A percentile compares a stretch with the other conserved stretches of the same genome.
These are phyloP conservation scores for Colletotrichum sp. DNA, from an alignment of 2,329 filamentous ascomycete species.

Conservation along the genomic window DNA sequence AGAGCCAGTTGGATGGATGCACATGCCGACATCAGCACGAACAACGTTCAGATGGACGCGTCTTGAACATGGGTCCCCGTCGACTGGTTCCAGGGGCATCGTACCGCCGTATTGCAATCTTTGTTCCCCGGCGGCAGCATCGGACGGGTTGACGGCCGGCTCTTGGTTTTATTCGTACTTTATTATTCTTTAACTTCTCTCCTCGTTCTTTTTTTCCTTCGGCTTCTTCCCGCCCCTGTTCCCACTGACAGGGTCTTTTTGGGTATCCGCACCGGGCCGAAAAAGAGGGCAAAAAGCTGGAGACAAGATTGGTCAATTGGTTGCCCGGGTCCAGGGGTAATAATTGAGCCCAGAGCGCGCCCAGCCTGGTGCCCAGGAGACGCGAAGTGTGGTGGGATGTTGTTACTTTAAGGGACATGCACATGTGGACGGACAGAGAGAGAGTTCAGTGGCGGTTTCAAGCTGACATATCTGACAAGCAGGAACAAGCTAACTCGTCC, in stretches of 20 bases:
- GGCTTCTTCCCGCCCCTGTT: conserved; percentile 6
- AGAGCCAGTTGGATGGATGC: not conserved
- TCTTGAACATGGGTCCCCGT: not conserved
- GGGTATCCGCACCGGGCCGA: conserved; percentile 13
- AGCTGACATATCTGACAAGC: not conserved
- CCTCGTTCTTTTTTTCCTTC: not conserved
- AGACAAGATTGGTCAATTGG: conserved; percentile 9
- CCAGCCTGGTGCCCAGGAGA: not conserved
- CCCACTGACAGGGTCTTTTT: not conserved
- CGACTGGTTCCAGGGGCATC: not conserved
- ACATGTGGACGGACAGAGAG: not conserved
- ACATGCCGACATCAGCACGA: not conserved
- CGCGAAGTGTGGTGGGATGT: not conserved
- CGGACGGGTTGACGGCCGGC: not conserved
- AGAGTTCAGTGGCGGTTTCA: not conserved
- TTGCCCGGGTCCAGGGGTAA: not conserved
- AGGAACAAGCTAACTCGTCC: not conserved
- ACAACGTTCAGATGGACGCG: not conserved
- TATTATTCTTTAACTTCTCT: not conserved
- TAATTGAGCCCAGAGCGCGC: not conserved
- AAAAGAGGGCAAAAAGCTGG: not conserved
- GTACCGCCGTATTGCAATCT: not conserved
- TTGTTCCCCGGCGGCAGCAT: not conserved
- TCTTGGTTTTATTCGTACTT: not conserved
- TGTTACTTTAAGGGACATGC: not conserved